Evolutionary conservation across 805 yeast genomes (phyloP).

Genomic region (Kuraishia ogatae): DNA sequence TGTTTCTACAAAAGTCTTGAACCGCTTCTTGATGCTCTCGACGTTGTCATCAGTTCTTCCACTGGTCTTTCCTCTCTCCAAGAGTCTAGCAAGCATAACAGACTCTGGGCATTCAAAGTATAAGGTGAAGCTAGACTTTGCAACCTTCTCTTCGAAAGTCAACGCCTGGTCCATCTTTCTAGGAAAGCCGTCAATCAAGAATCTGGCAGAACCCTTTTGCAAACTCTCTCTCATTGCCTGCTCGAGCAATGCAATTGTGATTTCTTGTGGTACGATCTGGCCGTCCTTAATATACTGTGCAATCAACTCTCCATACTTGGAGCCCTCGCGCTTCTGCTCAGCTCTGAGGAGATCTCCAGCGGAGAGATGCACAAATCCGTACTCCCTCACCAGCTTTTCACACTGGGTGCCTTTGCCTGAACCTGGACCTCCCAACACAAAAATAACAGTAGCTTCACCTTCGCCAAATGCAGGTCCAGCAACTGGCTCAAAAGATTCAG

Average conservation of each 20-base stretch:
- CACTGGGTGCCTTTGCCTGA: slow-evolving; percentile 98
- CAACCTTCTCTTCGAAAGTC: slow-evolving; percentile 77
- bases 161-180: slow-evolving; percentile 97
- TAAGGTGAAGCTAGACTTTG: slow-evolving; percentile 59
- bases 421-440: slow-evolving; percentile 96
- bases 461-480: slow-evolving; percentile 40
- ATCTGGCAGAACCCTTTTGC: slow-evolving; percentile 45
- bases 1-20: slow-evolving; percentile 77
- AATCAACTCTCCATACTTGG: slow-evolving; percentile 79
- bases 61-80: slow-evolving; percentile 89
- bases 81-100: slow-evolving; percentile 76
- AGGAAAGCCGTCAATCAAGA: slow-evolving; percentile 94
- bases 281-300: slow-evolving; percentile 83
- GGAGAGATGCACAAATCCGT: slow-evolving; percentile 76
- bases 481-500: slow-evolving; percentile 23
- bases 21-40: slow-evolving; percentile 85
- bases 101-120: slow-evolving; percentile 77
- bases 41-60: slow-evolving; percentile 92
- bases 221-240: slow-evolving; percentile 61
- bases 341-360: slow-evolving; percentile 97
- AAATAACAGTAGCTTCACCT: slow-evolving; percentile 69
- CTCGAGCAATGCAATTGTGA: slow-evolving; percentile 75
- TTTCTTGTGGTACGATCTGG: slow-evolving; percentile 84
- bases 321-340: slow-evolving; percentile 77
- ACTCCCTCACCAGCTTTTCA: slow-evolving; percentile 71